Conservation (phyloP, 306 rosid genomes). For the Dryas octopetala region DNA sequence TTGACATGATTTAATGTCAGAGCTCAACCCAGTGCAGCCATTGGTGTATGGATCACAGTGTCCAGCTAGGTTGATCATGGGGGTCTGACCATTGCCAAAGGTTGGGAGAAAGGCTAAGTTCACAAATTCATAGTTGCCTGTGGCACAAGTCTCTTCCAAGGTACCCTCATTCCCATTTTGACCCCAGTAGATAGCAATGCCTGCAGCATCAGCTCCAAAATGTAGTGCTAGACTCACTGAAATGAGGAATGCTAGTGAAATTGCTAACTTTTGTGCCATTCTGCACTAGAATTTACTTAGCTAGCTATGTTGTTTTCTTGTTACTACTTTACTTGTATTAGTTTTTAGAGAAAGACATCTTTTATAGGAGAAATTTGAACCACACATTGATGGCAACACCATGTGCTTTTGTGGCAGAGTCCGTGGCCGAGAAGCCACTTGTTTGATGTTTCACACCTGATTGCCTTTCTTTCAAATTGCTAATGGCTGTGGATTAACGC, state of each 20-base stretch:
- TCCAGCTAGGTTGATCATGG: slow-evolving; percentile 42
- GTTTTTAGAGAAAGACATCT: slow-evolving; percentile 3
- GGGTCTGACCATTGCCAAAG: slow-evolving; percentile 51
- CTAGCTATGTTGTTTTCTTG: not conserved
- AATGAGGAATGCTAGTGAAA: slow-evolving; percentile 23
- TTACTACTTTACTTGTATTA: slow-evolving; percentile 1
- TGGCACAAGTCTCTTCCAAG: slow-evolving; percentile 48
- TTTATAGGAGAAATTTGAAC: slow-evolving; percentile 20
- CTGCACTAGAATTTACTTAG: not conserved
- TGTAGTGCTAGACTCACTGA: slow-evolving; percentile 13
- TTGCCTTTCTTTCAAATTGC: not conserved
- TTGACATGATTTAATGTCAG: slow-evolving; percentile 43
- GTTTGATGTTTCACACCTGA: not conserved
- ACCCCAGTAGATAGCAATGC: slow-evolving; percentile 55
- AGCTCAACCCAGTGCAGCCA: slow-evolving; percentile 42
- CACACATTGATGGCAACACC: not conserved
- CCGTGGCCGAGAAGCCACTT: not conserved
- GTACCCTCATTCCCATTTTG: slow-evolving; percentile 50
- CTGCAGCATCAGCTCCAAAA: slow-evolving; percentile 17
- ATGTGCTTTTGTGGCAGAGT: not conserved
- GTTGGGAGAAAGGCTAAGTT: slow-evolving; percentile 46
- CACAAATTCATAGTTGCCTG: slow-evolving; percentile 45
- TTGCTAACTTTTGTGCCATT: slow-evolving; percentile 29
- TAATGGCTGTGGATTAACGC: not conserved
- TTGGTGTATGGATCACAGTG: slow-evolving; percentile 48